Conservation (phyloP, 208 protist genomes). For the Acanthamoeba quina region DNA sequence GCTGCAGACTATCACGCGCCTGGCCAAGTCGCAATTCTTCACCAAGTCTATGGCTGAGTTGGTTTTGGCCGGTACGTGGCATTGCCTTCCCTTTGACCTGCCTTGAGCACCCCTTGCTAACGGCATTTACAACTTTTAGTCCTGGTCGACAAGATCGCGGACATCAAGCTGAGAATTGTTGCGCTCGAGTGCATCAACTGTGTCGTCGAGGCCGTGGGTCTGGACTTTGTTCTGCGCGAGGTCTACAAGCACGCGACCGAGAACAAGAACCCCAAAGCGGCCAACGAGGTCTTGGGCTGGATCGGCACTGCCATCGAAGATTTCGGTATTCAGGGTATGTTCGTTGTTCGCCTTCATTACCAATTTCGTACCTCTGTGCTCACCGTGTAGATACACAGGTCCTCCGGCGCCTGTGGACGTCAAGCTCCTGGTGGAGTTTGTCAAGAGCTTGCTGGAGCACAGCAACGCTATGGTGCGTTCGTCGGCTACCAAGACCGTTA, state of each 20-base stretch:
- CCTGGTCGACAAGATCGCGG: slow-evolving; percentile 78
- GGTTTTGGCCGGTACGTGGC: background rate
- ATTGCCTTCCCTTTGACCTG: background rate
- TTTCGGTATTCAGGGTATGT: slow-evolving; percentile 37
- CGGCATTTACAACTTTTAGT: background rate
- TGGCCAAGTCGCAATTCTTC: slow-evolving; percentile 67
- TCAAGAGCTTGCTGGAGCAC: slow-evolving; percentile 50
- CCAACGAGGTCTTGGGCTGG: slow-evolving; percentile 58
- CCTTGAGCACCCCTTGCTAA: background rate
- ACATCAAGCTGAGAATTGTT: slow-evolving; percentile 76
- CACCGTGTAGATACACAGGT: background rate
- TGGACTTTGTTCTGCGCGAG: slow-evolving; percentile 69
- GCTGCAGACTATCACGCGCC: slow-evolving; percentile 21
- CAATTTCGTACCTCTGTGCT: too few relatives aligned
- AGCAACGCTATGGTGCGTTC: slow-evolving; percentile 67
- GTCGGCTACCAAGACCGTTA: slow-evolving; percentile 55
- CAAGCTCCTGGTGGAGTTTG: slow-evolving; percentile 13
- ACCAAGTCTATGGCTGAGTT: slow-evolving; percentile 54
- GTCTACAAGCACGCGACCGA: slow-evolving; percentile 60
- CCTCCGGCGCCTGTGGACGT: slow-evolving; percentile 21
- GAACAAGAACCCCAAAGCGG: slow-evolving; percentile 75
- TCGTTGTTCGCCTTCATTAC: too few relatives aligned
- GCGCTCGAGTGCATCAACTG: slow-evolving; percentile 45
- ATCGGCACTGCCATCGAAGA: slow-evolving; percentile 57
- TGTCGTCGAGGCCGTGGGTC: slow-evolving; percentile 52